Base-by-base conservation (phyloP, 345 rosid genomes). In the Conringia planisiliqua region DNA sequence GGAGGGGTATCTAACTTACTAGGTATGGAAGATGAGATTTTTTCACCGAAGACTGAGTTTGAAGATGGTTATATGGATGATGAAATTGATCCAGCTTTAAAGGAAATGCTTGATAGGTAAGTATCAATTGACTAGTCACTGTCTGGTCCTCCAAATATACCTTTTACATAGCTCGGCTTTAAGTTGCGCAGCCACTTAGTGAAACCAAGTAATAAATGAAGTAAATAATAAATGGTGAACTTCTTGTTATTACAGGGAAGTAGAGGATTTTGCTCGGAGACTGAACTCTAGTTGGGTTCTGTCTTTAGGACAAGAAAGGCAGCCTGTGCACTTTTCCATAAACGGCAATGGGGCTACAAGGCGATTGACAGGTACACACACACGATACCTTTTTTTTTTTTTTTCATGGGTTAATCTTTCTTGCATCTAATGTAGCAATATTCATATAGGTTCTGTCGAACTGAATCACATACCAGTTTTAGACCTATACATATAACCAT, bases 211-310 rank as follows among this genome's bases (percentile, higher is more conserved):
- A 47, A 14, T 40, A 44, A 62, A 17, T 48, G 43, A 36, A 55
- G 55, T 30, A 55, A 33, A 39, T 7, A 55, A n/a, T 33, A 44
- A 65, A 18, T 38, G 54, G 50, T 64, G 54, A 58, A 50, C 42
- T 43, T 66, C 29, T 4, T 78, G 47, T 58, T 32, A 20, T 48
- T 39, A 47, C 76, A 93, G 98, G 79, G 98, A 93, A 80, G 98
- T 91, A 47, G 98, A 86, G 82, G 98, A 91, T 64, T 94, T 91
- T 84, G 97, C 96, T 26, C 85, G 97, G 26, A 86, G 97, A 85
- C 81, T 91, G 71, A 94, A 91, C 80, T 89, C 97, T 7, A 91
- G 88, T 71, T 91, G 96, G 82, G 88, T 93, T 52, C 81, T 87
- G 36, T 88, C 86, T 5, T 69, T 84, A 76, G 91, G 91, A 73